These are phyloP conservation scores for Millerozyma miso DNA, from an alignment of 805 yeast species.

Conservation along the genomic window DNA sequence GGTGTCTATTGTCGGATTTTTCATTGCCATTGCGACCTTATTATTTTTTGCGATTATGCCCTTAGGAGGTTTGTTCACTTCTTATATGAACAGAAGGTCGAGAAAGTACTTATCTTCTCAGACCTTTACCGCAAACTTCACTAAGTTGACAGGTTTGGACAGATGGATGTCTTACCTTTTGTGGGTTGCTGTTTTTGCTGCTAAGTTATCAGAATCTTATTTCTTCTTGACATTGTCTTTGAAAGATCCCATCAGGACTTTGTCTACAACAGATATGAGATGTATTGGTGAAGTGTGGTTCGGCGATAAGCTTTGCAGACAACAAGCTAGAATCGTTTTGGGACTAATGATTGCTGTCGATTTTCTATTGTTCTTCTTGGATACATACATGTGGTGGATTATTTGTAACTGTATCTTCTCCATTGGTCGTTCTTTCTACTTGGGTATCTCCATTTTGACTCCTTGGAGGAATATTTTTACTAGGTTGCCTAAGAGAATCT, in stretches of 20 bases:
- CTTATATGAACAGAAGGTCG: constrained; percentile 80
- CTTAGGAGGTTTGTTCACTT: constrained; percentile 90
- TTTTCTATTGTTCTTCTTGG: constrained; percentile 92
- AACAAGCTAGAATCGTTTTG: constrained; percentile 83
- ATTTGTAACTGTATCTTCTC: constrained; percentile 92
- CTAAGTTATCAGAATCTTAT: constrained; percentile 88
- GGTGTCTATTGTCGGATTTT: constrained; percentile 82
- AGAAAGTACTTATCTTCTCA: constrained; percentile 91
- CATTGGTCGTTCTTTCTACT: constrained; percentile 94
- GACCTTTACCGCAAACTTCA: constrained; percentile 90
- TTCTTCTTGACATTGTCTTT: constrained; percentile 83
- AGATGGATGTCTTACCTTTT: constrained; percentile 94
- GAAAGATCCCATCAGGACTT: constrained; percentile 90
- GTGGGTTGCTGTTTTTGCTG: constrained; percentile 86
- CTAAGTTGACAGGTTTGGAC: constrained; percentile 77
- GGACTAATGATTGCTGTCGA: constrained; percentile 94
- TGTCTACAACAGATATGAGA: constrained; percentile 83
- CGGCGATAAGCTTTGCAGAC: constrained; percentile 67
- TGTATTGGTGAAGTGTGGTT: constrained; percentile 96
- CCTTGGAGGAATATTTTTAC: constrained; percentile 99
- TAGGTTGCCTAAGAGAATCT: constrained; percentile 97
- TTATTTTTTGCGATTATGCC: constrained; percentile 93
- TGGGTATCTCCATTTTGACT: constrained; percentile 97
- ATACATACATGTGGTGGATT: constrained; percentile 99
- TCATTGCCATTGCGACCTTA: constrained; percentile 80